Evolutionary conservation across 139 green algal species (phyloP).

Genomic region (Deuterostichococcus epilithicus): DNA sequence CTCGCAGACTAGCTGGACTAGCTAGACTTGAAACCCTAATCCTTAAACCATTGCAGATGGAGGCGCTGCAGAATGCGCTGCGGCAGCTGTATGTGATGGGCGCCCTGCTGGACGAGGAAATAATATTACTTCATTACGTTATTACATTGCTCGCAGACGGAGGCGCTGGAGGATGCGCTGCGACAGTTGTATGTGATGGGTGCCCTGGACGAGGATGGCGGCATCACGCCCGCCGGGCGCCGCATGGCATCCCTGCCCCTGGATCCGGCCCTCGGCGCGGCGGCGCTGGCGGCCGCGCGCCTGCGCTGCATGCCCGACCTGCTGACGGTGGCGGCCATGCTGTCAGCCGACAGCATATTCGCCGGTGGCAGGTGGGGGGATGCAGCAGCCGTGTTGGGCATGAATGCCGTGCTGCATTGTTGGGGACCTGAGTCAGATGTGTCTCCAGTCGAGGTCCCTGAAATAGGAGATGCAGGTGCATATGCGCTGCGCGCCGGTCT

Average conservation of each 20-base stretch:
- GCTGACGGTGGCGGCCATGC: constrained; percentile 77
- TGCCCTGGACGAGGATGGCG: constrained; percentile 74
- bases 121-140: no score
- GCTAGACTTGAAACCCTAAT: no score
- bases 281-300: constrained; percentile 73
- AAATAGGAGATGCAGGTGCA: no score
- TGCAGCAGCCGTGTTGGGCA: background rate
- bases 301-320: constrained; percentile 71
- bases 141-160: constrained; percentile 19
- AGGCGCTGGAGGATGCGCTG: constrained; percentile 71
- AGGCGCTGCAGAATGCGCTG: constrained; percentile 71
- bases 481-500: no score
- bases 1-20: no score
- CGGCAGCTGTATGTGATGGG: constrained; percentile 87
- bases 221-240: constrained; percentile 58
- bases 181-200: constrained; percentile 87
- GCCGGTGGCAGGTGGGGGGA: constrained; percentile 20
- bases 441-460: no score
- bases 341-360: constrained; percentile 81
- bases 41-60: constrained; percentile 9
- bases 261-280: constrained; percentile 73
- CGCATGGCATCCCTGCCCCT: constrained; percentile 64
- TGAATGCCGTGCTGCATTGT: background rate
- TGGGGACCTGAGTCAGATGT: no score
- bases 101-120: no score